Conservation (phyloP, 139 green algal species). For the Chlorella ohadii region DNA sequence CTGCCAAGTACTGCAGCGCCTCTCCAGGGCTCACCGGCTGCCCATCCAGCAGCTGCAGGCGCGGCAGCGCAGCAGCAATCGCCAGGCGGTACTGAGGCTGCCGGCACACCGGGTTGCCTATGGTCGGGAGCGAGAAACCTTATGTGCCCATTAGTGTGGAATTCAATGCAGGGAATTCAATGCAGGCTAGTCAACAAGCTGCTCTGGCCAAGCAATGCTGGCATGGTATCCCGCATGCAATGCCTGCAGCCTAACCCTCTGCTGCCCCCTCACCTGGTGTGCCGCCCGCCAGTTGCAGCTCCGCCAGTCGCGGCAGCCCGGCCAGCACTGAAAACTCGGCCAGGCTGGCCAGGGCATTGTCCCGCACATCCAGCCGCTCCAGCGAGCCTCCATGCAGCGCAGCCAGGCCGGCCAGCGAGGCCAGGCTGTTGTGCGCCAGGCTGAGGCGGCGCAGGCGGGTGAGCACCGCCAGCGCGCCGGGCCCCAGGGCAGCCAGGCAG, state of each 20-base stretch:
- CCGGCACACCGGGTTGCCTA: slow-evolving; percentile 62
- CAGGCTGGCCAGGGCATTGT: slow-evolving; percentile 66
- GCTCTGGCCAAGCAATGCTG: no score
- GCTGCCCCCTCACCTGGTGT: slow-evolving; percentile 46
- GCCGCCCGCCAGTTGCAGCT: slow-evolving; percentile 54
- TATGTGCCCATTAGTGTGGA: no score
- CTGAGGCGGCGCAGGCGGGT: slow-evolving; percentile 57
- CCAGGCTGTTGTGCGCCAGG: slow-evolving; percentile 72
- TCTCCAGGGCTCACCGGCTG: slow-evolving; percentile 44
- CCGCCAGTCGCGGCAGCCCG: slow-evolving; percentile 52
- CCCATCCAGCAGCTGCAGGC: slow-evolving; percentile 65
- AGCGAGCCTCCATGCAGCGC: slow-evolving; percentile 48
- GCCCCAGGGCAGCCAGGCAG: slow-evolving; percentile 36
- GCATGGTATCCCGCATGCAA: no score
- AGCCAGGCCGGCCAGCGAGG: slow-evolving; percentile 36
- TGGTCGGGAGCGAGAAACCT: background rate
- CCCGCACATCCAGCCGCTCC: slow-evolving; percentile 60
- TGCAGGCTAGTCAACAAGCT: no score
- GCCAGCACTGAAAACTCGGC: slow-evolving; percentile 67
- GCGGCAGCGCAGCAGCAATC: slow-evolving; percentile 59
- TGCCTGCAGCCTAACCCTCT: no score
- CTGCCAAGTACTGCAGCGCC: slow-evolving; percentile 36
- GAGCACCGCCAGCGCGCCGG: slow-evolving; percentile 53
- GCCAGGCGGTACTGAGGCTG: slow-evolving; percentile 48
- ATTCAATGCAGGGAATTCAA: no score